phyloP scores from a whole-genome alignment of 768 basidiomycete species.

The Clavaria fumosa region DNA sequence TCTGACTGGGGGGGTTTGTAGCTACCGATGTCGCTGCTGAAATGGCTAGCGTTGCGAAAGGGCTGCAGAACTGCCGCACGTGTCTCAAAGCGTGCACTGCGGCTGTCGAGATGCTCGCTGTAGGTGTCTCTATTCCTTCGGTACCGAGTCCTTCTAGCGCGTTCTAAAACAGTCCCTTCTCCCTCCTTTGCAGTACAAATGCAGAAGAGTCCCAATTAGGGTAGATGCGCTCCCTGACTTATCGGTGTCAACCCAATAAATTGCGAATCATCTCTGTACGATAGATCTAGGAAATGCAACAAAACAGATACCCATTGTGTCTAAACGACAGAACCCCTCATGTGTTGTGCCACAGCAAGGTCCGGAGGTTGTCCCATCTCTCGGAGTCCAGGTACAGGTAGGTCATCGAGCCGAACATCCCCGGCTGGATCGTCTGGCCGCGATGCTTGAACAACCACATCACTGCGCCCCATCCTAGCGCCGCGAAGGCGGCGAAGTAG shows the following conservation, averaged over 20 bases:
- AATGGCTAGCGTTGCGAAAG: constrained; percentile 38
- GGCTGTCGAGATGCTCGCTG: constrained; percentile 55
- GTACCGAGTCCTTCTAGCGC: constrained; percentile 7
- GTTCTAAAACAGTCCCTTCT: too few species aligned
- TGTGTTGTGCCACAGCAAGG: constrained; percentile 84
- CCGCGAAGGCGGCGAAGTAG: constrained; percentile 79
- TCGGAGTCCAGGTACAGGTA: constrained; percentile 95
- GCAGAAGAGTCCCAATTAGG: constrained; percentile 34
- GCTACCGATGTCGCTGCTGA: constrained; percentile 55
- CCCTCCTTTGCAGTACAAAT: constrained; percentile 49
- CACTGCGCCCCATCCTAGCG: constrained; percentile 84
- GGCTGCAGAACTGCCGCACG: constrained; percentile 30
- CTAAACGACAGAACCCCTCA: too few species aligned
- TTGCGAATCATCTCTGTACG: too few species aligned
- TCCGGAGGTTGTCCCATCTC: constrained; percentile 65
- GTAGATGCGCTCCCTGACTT: constrained; percentile 29
- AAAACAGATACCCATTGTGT: not conserved
- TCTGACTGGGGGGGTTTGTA: constrained; percentile 12
- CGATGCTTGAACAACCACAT: constrained; percentile 91
- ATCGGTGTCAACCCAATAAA: too few species aligned
- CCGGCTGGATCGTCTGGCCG: constrained; percentile 86
- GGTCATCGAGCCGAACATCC: constrained; percentile 92
- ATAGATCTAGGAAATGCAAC: not conserved
- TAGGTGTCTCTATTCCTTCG: constrained; percentile 18
- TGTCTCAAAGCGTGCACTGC: constrained; percentile 49